Conservation (phyloP, 495 filamentous ascomycete genomes). For the Penicillium angulare region DNA sequence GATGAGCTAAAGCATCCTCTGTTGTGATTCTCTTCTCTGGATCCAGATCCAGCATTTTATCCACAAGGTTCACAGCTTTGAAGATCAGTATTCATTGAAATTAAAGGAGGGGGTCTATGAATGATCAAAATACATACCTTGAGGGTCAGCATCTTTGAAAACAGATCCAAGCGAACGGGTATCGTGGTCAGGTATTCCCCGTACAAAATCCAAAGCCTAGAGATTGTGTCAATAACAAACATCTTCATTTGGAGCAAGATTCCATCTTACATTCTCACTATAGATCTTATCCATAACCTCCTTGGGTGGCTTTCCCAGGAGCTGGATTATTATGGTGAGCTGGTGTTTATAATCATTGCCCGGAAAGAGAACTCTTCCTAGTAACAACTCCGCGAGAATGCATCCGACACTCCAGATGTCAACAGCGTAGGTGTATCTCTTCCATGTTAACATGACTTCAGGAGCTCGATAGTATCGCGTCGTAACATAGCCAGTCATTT, state of each 20-base stretch:
- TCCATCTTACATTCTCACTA: constrained; percentile 4
- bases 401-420: constrained; percentile 95
- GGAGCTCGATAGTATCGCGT: constrained; percentile 71
- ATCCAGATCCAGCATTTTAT: constrained; percentile 91
- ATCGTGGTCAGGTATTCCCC: neutral
- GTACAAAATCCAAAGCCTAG: neutral
- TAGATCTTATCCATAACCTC: constrained; percentile 9
- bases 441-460: constrained; percentile 56
- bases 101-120: neutral
- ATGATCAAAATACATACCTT: constrained; percentile 8
- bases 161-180: neutral
- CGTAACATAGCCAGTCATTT: constrained; percentile 88
- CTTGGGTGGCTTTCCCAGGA: constrained; percentile 86
- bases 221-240: neutral
- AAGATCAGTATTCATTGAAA: neutral
- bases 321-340: constrained; percentile 90
- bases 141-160: constrained; percentile 4
- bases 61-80: constrained; percentile 78
- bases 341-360: constrained; percentile 95
- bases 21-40: constrained; percentile 80
- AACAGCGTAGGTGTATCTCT: constrained; percentile 93
- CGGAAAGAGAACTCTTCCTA: constrained; percentile 88
- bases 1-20: constrained; percentile 71
- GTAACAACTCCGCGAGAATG: constrained; percentile 93
- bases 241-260: neutral